These are phyloP conservation scores for Agrocybe pediades DNA, from an alignment of 768 basidiomycete species.

Conservation along the genomic window DNA sequence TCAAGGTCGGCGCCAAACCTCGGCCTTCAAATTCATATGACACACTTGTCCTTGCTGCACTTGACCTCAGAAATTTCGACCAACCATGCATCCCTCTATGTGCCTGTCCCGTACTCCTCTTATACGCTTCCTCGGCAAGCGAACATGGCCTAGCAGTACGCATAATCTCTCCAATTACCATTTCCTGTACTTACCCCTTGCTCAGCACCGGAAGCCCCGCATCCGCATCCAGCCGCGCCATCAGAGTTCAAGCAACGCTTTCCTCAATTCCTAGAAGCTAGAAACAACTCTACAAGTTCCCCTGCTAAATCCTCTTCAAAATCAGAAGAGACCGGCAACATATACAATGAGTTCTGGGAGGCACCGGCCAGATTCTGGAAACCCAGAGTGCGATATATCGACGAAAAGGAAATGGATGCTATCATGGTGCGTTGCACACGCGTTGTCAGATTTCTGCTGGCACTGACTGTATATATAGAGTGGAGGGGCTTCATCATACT, in stretches of 20 bases:
- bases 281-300: conserved; percentile 27
- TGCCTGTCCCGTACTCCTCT: conserved; percentile 51
- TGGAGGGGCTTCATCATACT: conserved; percentile 70
- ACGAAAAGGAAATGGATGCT: conserved; percentile 64
- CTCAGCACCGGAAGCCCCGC: conserved; percentile 39
- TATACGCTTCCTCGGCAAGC: conserved; percentile 65
- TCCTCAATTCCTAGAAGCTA: conserved; percentile 42
- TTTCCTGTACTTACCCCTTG: conserved; percentile 4
- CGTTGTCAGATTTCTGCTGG: background rate
- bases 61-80: background rate
- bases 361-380: conserved; percentile 63
- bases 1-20: conserved; percentile 9
- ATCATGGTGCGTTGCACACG: conserved; percentile 50
- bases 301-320: conserved; percentile 16
- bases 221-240: conserved; percentile 71
- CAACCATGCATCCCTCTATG: conserved; percentile 26
- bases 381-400: conserved; percentile 47
- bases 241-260: conserved; percentile 55
- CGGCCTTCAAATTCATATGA: background rate
- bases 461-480: conserved; percentile 40
- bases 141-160: conserved; percentile 50
- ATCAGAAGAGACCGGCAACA: conserved; percentile 3
- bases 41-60: background rate
- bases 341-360: conserved; percentile 62
- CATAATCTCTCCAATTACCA: background rate